Base-by-base conservation (phyloP, 2,329 filamentous ascomycete genomes). In the Leptographium procerum region DNA sequence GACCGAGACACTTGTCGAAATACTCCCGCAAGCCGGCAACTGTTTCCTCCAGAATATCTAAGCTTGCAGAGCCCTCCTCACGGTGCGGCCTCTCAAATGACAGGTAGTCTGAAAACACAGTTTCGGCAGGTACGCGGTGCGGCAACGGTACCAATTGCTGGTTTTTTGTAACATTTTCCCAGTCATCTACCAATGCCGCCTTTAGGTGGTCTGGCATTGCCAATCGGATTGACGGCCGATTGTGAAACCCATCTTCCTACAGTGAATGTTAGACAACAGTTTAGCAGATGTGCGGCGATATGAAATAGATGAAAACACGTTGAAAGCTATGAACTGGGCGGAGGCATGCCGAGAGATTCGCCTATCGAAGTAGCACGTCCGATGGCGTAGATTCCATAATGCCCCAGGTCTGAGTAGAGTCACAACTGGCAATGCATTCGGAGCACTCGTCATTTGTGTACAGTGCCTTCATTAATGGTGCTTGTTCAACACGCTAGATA, bases 161-260 rank as follows among this genome's bases (percentile, higher is more conserved):
- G 69, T 95, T 94, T 75, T 96, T 97, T 59, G 94, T 99, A 61
- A 99, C 85, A 66, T 96, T 95, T 72, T 99, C 94, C 94, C 94
- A 99, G 71, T 99, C 94, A 69, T 99, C 94, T 26, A 99, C 94
- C 3, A 99, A 83, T 62, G 95, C 81, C 19, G 88, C 89, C 75
- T 97, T 96, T 64, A 99, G 79, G 64, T 88, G 84, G 68, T 97
- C 94, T 0, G 94, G 91, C 63, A 97, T 85, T 55, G 86, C 80
- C 48, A 99, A 81, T 66, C 90, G 89, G 66, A 99, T 87, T 22
- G 90, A 89, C 24, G 92, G 91, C 59, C 91, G 85, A 62, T 81
- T 80, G 68, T 91, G 84, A 69, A 96, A 99, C 5, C 81, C 77
- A 61, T 97, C 94, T 75, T 97, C 94, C 91, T 97, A 72, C 59